Conservation (phyloP, 345 rosid genomes). For the Turritis glabra region DNA sequence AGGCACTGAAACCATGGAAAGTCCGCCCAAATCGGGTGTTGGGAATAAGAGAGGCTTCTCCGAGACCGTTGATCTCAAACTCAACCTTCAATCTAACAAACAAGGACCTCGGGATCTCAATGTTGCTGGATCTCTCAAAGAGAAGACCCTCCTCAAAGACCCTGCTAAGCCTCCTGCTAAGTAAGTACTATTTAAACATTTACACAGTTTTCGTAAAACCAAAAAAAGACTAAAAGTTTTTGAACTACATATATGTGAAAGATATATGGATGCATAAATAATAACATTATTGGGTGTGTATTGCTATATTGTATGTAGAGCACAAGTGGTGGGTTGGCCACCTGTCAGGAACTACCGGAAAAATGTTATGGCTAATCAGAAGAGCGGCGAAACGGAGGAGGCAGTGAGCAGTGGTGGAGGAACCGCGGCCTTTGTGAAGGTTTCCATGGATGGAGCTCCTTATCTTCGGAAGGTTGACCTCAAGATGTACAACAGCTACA, state of each 20-base stretch:
- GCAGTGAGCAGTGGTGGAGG: slow-evolving; percentile 34
- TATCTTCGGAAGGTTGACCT: slow-evolving; percentile 94
- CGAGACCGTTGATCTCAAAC: slow-evolving; percentile 70
- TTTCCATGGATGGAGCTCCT: slow-evolving; percentile 95
- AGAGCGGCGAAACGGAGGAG: slow-evolving; percentile 44
- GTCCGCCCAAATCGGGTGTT: slow-evolving; percentile 21
- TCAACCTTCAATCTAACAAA: slow-evolving; percentile 48
- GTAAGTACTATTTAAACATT: slow-evolving; percentile 40
- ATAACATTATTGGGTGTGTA: neutral
- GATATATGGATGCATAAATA: neutral
- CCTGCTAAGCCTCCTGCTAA: slow-evolving; percentile 67
- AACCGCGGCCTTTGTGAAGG: slow-evolving; percentile 67
- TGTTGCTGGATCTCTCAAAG: slow-evolving; percentile 14
- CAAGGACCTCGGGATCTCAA: slow-evolving; percentile 34
- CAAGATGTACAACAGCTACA: slow-evolving; percentile 83
- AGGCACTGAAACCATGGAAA: slow-evolving; percentile 24
- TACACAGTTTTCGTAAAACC: neutral
- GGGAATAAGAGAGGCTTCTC: slow-evolving; percentile 70
- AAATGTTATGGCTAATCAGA: slow-evolving; percentile 66
- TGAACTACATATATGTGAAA: neutral
- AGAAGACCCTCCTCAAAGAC: slow-evolving; percentile 36
- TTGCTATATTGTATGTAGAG: slow-evolving; percentile 45
- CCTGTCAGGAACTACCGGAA: slow-evolving; percentile 87
- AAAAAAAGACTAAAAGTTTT: neutral
- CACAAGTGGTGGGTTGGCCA: slow-evolving; percentile 96